A percentile compares a stretch with the other conserved stretches of the same genome.
Evolutionary conservation across 2,329 filamentous ascomycete genomes (phyloP).

Genomic region (Neobulgaria alba): DNA sequence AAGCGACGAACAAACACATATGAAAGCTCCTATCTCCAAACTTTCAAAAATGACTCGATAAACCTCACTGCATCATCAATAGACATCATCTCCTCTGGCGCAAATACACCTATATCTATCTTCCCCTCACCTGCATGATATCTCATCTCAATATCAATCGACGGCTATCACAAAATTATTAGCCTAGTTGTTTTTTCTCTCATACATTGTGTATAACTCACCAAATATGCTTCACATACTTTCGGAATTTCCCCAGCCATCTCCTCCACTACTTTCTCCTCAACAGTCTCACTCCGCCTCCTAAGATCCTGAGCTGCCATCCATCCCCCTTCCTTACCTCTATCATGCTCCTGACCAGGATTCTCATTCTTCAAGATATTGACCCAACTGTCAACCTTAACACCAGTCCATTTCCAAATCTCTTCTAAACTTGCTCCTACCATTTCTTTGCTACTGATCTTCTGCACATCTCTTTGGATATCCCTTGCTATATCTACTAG

Average conservation of each 20-base stretch:
- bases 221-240: conserved; percentile 17
- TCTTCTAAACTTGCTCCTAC: conserved; percentile 58
- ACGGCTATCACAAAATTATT: conserved; percentile 16
- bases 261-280: conserved; percentile 4
- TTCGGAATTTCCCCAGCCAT: background rate
- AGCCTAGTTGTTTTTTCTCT: background rate
- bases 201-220: conserved; percentile 8
- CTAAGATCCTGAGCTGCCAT: conserved; percentile 6
- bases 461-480: conserved; percentile 60
- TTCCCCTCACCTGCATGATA: conserved; percentile 12
- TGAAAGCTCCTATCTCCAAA: background rate
- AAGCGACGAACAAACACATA: too few relatives aligned
- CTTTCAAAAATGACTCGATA: conserved; percentile 12
- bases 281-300: conserved; percentile 8
- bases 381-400: conserved; percentile 63
- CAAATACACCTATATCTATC: conserved; percentile 27
- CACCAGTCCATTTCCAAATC: conserved; percentile 65
- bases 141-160: conserved; percentile 27
- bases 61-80: conserved; percentile 17
- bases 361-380: conserved; percentile 56
- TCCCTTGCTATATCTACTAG: conserved; percentile 44
- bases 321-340: conserved; percentile 6
- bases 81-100: conserved; percentile 16
- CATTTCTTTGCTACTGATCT: conserved; percentile 45
- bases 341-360: background rate